A percentile compares a stretch with the other conserved stretches of the same genome.
These are phyloP conservation scores for Kalaharituber pfeilii DNA, from an alignment of 2,329 filamentous ascomycete species.

Conservation along the genomic window DNA sequence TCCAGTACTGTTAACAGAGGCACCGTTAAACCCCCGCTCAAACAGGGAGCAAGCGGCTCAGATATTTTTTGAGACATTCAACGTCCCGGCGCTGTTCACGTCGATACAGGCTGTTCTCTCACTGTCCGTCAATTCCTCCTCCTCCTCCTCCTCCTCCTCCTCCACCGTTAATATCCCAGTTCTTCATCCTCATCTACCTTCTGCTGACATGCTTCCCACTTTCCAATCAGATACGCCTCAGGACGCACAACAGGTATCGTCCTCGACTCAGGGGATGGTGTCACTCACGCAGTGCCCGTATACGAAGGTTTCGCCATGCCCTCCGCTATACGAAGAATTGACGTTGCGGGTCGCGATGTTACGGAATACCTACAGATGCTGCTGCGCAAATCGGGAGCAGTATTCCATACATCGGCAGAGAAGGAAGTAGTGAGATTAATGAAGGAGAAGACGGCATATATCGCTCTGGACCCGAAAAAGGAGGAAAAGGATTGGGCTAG, in stretches of 20 bases:
- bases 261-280: slow-evolving; percentile 84
- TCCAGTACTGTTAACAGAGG: slow-evolving; percentile 88
- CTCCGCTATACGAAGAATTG: slow-evolving; percentile 85
- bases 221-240: slow-evolving; percentile 45
- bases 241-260: slow-evolving; percentile 93
- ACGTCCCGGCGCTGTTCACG: slow-evolving; percentile 88
- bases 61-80: slow-evolving; percentile 97
- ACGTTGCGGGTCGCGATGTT: slow-evolving; percentile 88
- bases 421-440: slow-evolving; percentile 97
- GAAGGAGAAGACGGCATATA: slow-evolving; percentile 87
- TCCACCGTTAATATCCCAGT: neutral
- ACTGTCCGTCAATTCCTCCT: slow-evolving; percentile 35
- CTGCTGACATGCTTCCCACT: neutral
- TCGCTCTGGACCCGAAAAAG: slow-evolving; percentile 68
- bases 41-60: slow-evolving; percentile 95
- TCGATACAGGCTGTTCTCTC: slow-evolving; percentile 95
- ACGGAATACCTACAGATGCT: slow-evolving; percentile 88
- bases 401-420: slow-evolving; percentile 95
- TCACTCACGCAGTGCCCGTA: slow-evolving; percentile 91
- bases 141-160: neutral
- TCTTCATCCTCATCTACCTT: neutral
- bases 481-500: slow-evolving; percentile 94
- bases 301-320: slow-evolving; percentile 97
- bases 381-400: slow-evolving; percentile 76
- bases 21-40: slow-evolving; percentile 81